These are phyloP conservation scores for Ilyonectria destructans DNA, from an alignment of 2,329 filamentous ascomycete genomes.

Conservation along the genomic window DNA sequence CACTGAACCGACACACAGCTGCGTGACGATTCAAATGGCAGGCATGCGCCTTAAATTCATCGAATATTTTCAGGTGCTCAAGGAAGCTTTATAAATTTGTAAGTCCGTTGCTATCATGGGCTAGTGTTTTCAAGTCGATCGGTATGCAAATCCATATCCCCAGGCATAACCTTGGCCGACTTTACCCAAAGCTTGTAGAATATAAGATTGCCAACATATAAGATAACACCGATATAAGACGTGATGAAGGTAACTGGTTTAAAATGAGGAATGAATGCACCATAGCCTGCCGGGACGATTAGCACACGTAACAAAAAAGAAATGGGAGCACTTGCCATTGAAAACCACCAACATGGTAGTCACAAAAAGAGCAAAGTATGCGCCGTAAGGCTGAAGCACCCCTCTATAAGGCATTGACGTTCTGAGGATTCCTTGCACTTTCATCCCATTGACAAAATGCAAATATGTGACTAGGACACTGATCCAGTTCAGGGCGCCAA, in stretches of 20 bases:
- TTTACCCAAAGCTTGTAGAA: slow-evolving; percentile 18
- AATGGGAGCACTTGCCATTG: not conserved
- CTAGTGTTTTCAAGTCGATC: not conserved
- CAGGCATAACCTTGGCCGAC: not conserved
- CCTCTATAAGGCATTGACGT: slow-evolving; percentile 15
- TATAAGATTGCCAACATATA: slow-evolving; percentile 9
- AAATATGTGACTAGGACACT: slow-evolving; percentile 22
- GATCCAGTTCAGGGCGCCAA: slow-evolving; percentile 29
- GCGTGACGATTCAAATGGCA: too few relatives aligned
- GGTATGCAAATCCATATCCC: slow-evolving; percentile 10
- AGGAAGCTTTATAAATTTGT: too few relatives aligned
- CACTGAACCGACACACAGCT: too few relatives aligned
- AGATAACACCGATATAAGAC: slow-evolving; percentile 10
- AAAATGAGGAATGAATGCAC: slow-evolving; percentile 13
- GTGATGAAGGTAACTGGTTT: slow-evolving; percentile 11
- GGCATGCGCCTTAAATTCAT: too few relatives aligned
- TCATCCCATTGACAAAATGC: slow-evolving; percentile 4
- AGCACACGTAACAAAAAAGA: not conserved
- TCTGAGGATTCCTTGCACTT: slow-evolving; percentile 12
- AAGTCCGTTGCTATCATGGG: too few relatives aligned
- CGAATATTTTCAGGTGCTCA: too few relatives aligned
- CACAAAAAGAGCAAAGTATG: slow-evolving; percentile 3
- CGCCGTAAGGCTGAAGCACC: slow-evolving; percentile 9
- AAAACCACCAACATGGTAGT: slow-evolving; percentile 10
- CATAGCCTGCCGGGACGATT: not conserved